These are phyloP conservation scores for Dryadomyces quercus-mongolicae DNA, from an alignment of 2,329 filamentous ascomycete species.

Conservation along the genomic window DNA sequence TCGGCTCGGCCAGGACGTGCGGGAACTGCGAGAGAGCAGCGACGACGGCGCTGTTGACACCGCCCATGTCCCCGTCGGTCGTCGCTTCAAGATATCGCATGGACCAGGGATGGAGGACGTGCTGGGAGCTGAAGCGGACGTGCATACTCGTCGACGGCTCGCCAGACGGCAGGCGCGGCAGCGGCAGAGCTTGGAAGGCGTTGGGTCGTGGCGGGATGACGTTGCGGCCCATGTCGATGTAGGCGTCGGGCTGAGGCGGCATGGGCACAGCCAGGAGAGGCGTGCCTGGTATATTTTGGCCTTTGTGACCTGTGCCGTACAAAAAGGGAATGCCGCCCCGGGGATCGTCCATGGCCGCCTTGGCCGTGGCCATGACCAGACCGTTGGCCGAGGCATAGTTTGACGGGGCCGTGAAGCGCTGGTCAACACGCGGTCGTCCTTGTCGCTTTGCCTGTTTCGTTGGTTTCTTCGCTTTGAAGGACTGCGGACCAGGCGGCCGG, in stretches of 20 bases:
- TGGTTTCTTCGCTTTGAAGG: too few relatives aligned
- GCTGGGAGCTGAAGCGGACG: slow-evolving; percentile 4
- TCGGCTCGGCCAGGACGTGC: slow-evolving; percentile 13
- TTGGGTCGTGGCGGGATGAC: slow-evolving; percentile 14
- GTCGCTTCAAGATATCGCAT: slow-evolving; percentile 17
- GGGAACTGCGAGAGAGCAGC: not conserved
- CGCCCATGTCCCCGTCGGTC: not conserved
- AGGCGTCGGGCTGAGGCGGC: not conserved
- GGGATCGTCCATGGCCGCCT: not conserved
- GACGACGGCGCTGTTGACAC: not conserved
- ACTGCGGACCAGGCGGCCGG: too few relatives aligned
- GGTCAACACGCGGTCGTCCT: too few relatives aligned
- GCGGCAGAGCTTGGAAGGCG: not conserved
- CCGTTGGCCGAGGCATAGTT: too few relatives aligned
- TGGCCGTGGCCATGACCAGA: not conserved
- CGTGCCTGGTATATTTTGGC: not conserved
- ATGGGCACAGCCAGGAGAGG: not conserved
- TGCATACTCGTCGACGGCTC: not conserved
- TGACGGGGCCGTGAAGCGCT: too few relatives aligned
- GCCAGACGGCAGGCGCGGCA: not conserved
- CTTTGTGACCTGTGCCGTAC: not conserved
- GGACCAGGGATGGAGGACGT: slow-evolving; percentile 16
- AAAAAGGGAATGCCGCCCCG: not conserved
- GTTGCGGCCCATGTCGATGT: slow-evolving; percentile 1
- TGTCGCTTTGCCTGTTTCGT: too few relatives aligned